phyloP scores from a whole-genome alignment of 345 rosid species.

The Salix caprea region DNA sequence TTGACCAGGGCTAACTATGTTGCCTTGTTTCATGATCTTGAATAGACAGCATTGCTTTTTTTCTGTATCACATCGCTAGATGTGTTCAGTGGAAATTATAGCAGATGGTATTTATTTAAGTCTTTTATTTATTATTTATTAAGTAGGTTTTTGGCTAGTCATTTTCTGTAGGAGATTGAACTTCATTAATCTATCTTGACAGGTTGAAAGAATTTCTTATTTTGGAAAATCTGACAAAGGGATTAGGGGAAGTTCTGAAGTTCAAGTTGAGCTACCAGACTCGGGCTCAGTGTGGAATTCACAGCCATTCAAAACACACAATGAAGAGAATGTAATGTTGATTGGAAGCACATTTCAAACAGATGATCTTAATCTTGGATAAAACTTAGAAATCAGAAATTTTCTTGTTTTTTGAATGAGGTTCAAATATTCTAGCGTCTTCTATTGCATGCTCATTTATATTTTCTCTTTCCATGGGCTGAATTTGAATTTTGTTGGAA shows the following conservation, averaged over 20 bases:
- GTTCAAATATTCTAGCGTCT: background rate
- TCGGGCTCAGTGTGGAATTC: constrained; percentile 10
- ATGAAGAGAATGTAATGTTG: constrained; percentile 26
- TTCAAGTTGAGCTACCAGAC: constrained; percentile 19
- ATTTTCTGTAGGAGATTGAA: constrained; percentile 5
- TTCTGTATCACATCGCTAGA: background rate
- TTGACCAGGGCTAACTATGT: background rate
- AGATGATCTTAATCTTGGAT: constrained; percentile 30
- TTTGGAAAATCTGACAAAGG: constrained; percentile 33
- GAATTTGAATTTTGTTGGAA: constrained; percentile 16
- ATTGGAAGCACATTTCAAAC: constrained; percentile 22
- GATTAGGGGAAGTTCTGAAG: constrained; percentile 33
- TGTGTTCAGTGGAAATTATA: background rate
- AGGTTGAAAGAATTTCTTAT: constrained; percentile 68
- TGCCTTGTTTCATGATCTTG: background rate
- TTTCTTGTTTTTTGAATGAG: background rate
- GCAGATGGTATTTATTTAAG: background rate
- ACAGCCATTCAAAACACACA: constrained; percentile 23
- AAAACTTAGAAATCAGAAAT: background rate
- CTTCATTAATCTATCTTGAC: constrained; percentile 25
- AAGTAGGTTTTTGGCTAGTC: constrained; percentile 6
- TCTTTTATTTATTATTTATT: background rate
- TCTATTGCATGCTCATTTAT: background rate
- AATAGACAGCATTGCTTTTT: background rate
- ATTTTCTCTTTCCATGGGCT: background rate